Evolutionary conservation across 768 basidiomycete species (phyloP), one percentile per base, ranked within the genome.

Genomic region (Omphalotus guepiniiformis): DNA sequence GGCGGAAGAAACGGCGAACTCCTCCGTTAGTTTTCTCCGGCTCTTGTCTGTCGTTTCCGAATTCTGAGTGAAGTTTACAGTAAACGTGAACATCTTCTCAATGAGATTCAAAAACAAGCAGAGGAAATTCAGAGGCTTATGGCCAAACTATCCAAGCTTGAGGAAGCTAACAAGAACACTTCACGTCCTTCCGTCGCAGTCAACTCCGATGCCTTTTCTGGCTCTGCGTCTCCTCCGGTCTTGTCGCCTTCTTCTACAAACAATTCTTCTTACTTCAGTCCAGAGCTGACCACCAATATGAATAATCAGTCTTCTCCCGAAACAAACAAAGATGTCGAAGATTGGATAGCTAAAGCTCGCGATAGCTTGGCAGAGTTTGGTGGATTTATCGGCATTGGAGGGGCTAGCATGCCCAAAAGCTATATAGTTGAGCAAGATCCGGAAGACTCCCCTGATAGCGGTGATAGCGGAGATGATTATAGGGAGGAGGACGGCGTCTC

Each of bases 11-110:
- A 58, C 82, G 88, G 48, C 73, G 83, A 38, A 76, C 82, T 4
- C 88, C 88, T 43, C 88, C 85, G 88, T 90, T 65, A 61, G 84
- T 67, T 19, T 18, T 36, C 39, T 21, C 42, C 43, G 12, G n/a
- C 23, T 36, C 19, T 34, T 34, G 41, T 46, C 18, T 19, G 11
- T 35, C 30, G 32, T 22, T 32, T 25, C 29, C 35, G 27, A n/a
- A 39, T 27, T 53, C 44, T 23, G 32, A 45, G 27, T 51, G n/a
- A 53, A 46, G 12, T 37, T 39, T 30, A 19, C 50, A 91, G 88
- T 32, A 89, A 89, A 73, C 84, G 88, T 12, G 88, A 90, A 57
- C 73, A 83, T 55, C 73, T 91, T n/a, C 71, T 90, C 45, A 82
- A 76, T 49, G 74, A 88, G 63, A 90, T 91, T 50, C 80, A 80